A percentile compares a stretch with the other conserved stretches of the same genome.
Evolutionary conservation across 2,329 filamentous ascomycete genomes (phyloP).

Genomic region (Claviceps cyperi): DNA sequence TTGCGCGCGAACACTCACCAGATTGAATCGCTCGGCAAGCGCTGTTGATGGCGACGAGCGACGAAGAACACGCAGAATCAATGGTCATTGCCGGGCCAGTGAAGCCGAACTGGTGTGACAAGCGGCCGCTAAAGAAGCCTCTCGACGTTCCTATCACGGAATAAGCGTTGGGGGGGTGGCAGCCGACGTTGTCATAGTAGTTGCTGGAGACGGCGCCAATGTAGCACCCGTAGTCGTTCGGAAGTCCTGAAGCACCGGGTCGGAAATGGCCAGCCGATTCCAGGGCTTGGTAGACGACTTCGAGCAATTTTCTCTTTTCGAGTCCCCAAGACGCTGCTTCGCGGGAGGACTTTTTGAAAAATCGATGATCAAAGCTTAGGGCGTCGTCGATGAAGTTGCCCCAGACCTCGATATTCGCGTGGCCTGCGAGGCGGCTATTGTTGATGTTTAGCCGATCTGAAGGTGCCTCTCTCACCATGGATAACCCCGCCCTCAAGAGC

Average conservation of each 20-base stretch:
- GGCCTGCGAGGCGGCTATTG: neutral
- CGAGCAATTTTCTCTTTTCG: constrained; percentile 1
- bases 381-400: constrained; percentile 41
- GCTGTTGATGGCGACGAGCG: constrained; percentile 1
- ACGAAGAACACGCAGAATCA: constrained; percentile 6
- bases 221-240: constrained; percentile 1
- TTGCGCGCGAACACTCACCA: constrained; percentile 46
- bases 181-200: constrained; percentile 4
- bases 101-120: constrained; percentile 4
- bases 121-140: constrained; percentile 3
- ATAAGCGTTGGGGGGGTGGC: neutral
- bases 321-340: constrained; percentile 48
- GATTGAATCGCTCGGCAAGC: constrained; percentile 3
- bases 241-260: neutral
- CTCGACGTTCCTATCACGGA: neutral
- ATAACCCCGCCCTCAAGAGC: neutral
- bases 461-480: neutral
- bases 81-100: constrained; percentile 3
- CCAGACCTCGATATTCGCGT: neutral
- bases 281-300: constrained; percentile 1
- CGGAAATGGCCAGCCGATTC: neutral
- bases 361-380: constrained; percentile 49
- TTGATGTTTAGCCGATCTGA: neutral
- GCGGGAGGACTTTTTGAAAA: constrained; percentile 59
- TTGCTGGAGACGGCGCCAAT: constrained; percentile 3